Base-by-base conservation (phyloP, 768 basidiomycete genomes). In the Lactarius hengduanensis region DNA sequence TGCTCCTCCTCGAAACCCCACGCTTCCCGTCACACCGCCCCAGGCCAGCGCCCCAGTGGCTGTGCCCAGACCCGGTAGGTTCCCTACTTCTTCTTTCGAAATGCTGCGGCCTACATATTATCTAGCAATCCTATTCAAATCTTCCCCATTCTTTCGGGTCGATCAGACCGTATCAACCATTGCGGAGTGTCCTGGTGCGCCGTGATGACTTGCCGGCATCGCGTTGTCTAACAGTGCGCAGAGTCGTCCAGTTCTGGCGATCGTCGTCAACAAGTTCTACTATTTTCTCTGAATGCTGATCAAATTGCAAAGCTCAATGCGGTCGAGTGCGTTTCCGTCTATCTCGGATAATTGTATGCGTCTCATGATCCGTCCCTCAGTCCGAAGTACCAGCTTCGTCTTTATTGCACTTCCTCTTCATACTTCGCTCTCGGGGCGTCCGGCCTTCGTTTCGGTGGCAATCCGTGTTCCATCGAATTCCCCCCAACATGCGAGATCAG, bases 401-500 rank as follows among this genome's bases (percentile, higher is more conserved):
- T 96, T 9, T 96, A 91, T 76, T 95, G 94, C 80, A 96, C 94
- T 0, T 92, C 91, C 3, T 94, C 88, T 38, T 80, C 85, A 34
- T 92, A 88, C 74, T 88, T 88, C 75, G 80, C 81, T 55, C 76
- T 80, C 18, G 79, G 79, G 54, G 75, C 80, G 26, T 73, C 78
- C 7, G 78, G 81, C 15, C 89, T 90, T 71, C 80, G 89, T 59
- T 76, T 83, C 6, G 79, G 76, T 64, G 71, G 77, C 54, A 75
- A 78, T 20, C 84, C 86, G 20, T 92, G 90, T 73, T 91, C 86
- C 4, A 86, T 96, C 57, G 94, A 97, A 80, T 97, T 96, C 71
- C 94, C 94, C 28, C 86, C 89, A 9, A 91, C 91, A 10, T 94
- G 91, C 74, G 94, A 97, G 84, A 89, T 96, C 59, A 89, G 92